Percentiles rank a stretch among this genome's conserved stretches.
These are phyloP conservation scores for Yamadazyma philogaea DNA, from an alignment of 805 yeast genomes.

Conservation along the genomic window DNA sequence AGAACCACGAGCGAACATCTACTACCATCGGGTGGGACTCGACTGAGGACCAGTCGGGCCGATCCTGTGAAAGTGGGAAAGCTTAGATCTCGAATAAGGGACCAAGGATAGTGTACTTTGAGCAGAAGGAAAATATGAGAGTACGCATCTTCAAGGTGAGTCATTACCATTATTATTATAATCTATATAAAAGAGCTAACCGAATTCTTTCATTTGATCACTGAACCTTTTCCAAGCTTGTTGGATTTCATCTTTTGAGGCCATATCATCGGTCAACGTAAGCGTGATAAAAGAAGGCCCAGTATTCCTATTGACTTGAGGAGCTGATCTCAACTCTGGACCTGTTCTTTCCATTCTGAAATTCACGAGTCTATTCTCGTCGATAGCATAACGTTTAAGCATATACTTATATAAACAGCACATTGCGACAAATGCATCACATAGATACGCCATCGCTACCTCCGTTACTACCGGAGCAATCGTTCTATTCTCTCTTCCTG, in stretches of 20 bases:
- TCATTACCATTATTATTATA: not conserved
- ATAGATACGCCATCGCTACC: not conserved
- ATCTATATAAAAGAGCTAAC: not conserved
- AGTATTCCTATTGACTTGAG: constrained; percentile 17
- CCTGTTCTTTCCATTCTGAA: constrained; percentile 30
- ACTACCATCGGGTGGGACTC: too few species aligned
- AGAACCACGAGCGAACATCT: not conserved
- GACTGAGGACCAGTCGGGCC: too few species aligned
- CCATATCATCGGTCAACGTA: not conserved
- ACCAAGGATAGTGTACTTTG: too few species aligned
- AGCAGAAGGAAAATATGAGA: too few species aligned
- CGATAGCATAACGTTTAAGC: not conserved
- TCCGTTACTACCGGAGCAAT: not conserved
- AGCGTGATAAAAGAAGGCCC: not conserved
- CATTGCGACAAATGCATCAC: not conserved
- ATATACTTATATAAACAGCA: not conserved
- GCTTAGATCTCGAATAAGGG: too few species aligned
- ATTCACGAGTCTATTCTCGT: not conserved
- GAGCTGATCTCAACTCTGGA: constrained; percentile 26
- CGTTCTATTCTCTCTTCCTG: constrained; percentile 12
- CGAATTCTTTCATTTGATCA: not conserved
- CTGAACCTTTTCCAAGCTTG: not conserved
- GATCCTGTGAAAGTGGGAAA: too few species aligned
- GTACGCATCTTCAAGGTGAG: not conserved
- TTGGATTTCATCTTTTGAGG: not conserved